Percentiles rank a stretch among this genome's conserved stretches.
These are phyloP conservation scores for Aspergillus carlsbadensis DNA, from an alignment of 495 filamentous ascomycete genomes.

Conservation along the genomic window DNA sequence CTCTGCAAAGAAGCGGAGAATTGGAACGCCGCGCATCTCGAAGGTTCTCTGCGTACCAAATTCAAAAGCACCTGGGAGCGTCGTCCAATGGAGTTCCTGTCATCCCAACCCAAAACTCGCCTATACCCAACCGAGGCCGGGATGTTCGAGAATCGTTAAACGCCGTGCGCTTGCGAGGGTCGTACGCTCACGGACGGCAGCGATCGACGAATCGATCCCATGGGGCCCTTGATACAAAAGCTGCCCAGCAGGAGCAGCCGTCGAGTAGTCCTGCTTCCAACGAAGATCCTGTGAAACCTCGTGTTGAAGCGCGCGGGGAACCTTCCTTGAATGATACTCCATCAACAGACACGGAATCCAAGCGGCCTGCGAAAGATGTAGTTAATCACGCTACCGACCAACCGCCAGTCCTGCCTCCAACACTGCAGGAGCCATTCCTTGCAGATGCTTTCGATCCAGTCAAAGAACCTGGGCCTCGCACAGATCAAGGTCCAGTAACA, in stretches of 20 bases:
- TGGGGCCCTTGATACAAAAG: conserved; percentile 62
- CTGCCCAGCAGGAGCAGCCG: conserved; percentile 42
- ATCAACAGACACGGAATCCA: conserved; percentile 56
- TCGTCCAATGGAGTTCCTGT: conserved; percentile 81
- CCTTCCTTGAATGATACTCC: conserved; percentile 41
- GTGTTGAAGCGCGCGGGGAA: conserved; percentile 33
- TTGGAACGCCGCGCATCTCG: conserved; percentile 91
- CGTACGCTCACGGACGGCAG: conserved; percentile 63
- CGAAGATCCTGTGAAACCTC: conserved; percentile 37
- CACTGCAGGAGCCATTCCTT: conserved; percentile 33
- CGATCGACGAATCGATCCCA: conserved; percentile 51
- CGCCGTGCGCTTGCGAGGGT: conserved; percentile 80
- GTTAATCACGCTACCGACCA: conserved; percentile 22
- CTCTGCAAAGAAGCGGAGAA: conserved; percentile 85
- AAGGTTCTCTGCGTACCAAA: conserved; percentile 92
- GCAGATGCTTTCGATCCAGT: conserved; percentile 46
- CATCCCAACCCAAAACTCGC: conserved; percentile 80
- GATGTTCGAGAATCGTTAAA: conserved; percentile 90
- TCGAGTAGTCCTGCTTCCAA: conserved; percentile 66
- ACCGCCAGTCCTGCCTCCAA: conserved; percentile 33
- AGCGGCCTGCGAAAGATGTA: conserved; percentile 35
- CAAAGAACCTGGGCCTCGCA: conserved; percentile 43
- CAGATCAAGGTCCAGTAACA: conserved; percentile 34
- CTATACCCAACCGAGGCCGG: conserved; percentile 82
- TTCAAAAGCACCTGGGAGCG: conserved; percentile 85